These are phyloP conservation scores for Neopestalotiopsis rosae DNA, from an alignment of 2,329 filamentous ascomycete genomes.

Conservation along the genomic window DNA sequence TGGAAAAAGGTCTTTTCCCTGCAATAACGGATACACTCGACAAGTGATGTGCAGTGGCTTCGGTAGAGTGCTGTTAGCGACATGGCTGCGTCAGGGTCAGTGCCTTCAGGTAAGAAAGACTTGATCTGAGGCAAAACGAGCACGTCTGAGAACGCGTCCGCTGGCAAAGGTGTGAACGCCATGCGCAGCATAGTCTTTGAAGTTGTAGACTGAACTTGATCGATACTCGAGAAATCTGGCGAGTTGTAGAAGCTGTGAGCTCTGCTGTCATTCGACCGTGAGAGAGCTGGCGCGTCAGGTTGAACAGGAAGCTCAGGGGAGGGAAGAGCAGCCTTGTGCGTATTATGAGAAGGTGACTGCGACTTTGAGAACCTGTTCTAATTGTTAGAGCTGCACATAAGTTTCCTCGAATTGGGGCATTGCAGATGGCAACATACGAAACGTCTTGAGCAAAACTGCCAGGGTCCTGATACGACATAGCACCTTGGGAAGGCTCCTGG, in stretches of 20 bases:
- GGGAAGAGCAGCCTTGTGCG: conserved; percentile 35
- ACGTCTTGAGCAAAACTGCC: conserved; percentile 53
- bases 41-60: conserved; percentile 92
- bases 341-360: conserved; percentile 31
- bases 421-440: conserved; percentile 46
- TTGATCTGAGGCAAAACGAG: conserved; percentile 87
- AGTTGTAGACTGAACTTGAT: conserved; percentile 62
- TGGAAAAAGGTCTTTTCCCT: conserved; percentile 97
- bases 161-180: conserved; percentile 63
- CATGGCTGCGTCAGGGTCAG: conserved; percentile 85
- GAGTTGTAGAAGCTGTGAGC: conserved; percentile 64
- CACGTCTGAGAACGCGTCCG: conserved; percentile 66
- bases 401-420: background rate
- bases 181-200: conserved; percentile 65
- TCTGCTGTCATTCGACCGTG: conserved; percentile 34
- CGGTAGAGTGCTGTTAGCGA: conserved; percentile 88
- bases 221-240: conserved; percentile 58
- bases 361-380: conserved; percentile 39
- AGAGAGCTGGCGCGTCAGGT: conserved; percentile 30
- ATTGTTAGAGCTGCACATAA: conserved; percentile 27
- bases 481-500: conserved; percentile 50
- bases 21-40: conserved; percentile 95
- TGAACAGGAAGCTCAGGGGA: conserved; percentile 44
- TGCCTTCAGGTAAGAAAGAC: conserved; percentile 78
- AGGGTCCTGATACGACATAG: conserved; percentile 55